Conservation (phyloP, 1,139 yeast genomes). For the Williopsis jadinii region DNA sequence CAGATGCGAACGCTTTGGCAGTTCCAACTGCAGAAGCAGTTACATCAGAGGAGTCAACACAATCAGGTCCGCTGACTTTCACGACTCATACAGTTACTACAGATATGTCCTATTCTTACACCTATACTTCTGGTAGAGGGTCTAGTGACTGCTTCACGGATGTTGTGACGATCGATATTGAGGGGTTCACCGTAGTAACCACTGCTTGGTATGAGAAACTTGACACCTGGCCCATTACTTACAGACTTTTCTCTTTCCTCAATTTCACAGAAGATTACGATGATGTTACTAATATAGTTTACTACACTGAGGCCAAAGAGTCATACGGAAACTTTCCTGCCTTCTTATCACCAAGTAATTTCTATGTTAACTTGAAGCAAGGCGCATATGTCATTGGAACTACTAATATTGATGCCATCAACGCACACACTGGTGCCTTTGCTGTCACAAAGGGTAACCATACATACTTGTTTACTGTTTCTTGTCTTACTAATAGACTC, state of each 20-base stretch:
- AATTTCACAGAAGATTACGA: conserved; percentile 10
- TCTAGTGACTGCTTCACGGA: neutral
- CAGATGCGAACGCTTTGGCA: too few relatives aligned
- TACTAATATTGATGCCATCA: neutral
- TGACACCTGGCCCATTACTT: neutral
- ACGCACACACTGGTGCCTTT: conserved; percentile 2
- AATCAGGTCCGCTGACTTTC: neutral
- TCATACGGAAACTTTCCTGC: neutral
- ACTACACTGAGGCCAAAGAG: conserved; percentile 4
- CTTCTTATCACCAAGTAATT: neutral
- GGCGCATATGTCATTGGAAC: conserved; percentile 6
- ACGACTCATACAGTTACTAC: neutral
- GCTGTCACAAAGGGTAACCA: conserved; percentile 5
- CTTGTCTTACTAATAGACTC: conserved; percentile 4
- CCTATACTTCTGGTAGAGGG: neutral
- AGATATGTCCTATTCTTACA: neutral
- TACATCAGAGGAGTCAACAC: neutral
- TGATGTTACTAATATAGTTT: conserved; percentile 9
- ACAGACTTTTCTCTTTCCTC: conserved; percentile 6
- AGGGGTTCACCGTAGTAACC: neutral
- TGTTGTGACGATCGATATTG: neutral
- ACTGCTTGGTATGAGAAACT: neutral
- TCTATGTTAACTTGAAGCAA: conserved; percentile 10
- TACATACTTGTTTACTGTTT: conserved; percentile 4
- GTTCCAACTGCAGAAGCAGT: too few relatives aligned